A percentile compares a stretch with the other conserved stretches of the same genome.
phyloP scores from a whole-genome alignment of 2,329 filamentous ascomycete genomes.

The Didymella glomerata region DNA sequence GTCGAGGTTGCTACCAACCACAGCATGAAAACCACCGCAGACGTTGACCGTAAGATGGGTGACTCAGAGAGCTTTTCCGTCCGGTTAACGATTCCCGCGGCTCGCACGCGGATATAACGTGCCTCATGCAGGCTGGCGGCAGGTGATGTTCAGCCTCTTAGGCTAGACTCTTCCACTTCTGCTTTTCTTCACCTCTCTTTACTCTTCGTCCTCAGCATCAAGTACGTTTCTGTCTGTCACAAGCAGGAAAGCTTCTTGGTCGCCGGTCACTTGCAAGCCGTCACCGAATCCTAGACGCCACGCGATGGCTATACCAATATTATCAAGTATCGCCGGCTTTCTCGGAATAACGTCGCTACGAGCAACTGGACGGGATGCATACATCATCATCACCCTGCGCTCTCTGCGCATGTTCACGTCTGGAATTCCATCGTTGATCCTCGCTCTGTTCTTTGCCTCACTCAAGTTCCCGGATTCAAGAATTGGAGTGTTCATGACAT shows the following conservation, averaged over 20 bases:
- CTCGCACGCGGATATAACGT: conserved; percentile 20
- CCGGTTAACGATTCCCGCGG: background rate
- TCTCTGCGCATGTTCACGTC: conserved; percentile 48
- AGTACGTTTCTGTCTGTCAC: conserved; percentile 7
- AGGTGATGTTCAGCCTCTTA: conserved; percentile 20
- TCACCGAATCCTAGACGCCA: background rate
- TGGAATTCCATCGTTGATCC: conserved; percentile 50
- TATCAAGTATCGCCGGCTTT: conserved; percentile 38
- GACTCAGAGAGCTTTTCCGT: conserved; percentile 10
- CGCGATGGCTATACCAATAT: conserved; percentile 30
- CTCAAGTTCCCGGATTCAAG: conserved; percentile 47
- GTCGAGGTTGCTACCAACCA: background rate
- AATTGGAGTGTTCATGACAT: conserved; percentile 53
- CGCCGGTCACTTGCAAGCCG: background rate
- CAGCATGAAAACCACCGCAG: background rate
- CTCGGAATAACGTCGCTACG: conserved; percentile 45
- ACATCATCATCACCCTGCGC: conserved; percentile 55
- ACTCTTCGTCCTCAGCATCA: background rate
- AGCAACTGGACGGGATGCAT: conserved; percentile 48
- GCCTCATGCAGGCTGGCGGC: conserved; percentile 16
- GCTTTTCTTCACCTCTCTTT: conserved; percentile 19
- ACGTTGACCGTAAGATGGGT: conserved; percentile 1
- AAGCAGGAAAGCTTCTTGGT: conserved; percentile 8
- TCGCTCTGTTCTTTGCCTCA: conserved; percentile 51
- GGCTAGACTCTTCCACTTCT: conserved; percentile 17